These are phyloP conservation scores for Penicillium sp. DNA, from an alignment of 2,329 filamentous ascomycete genomes.

Conservation along the genomic window DNA sequence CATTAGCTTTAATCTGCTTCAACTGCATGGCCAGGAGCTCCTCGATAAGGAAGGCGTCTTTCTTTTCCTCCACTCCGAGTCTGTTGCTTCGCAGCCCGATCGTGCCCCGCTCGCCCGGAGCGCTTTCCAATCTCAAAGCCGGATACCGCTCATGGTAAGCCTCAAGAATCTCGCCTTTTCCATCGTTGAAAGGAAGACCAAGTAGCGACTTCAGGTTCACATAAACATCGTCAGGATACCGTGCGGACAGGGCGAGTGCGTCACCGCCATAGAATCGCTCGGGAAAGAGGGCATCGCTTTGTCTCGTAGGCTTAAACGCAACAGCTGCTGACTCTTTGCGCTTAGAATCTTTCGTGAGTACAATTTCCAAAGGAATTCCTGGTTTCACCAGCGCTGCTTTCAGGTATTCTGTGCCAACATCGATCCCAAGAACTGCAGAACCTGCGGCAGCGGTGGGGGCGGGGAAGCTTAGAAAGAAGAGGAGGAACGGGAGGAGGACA, in stretches of 20 bases:
- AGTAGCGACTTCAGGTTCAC: constrained; percentile 90
- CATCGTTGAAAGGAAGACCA: constrained; percentile 64
- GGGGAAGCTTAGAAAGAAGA: constrained; percentile 61
- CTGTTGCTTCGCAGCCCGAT: constrained; percentile 80
- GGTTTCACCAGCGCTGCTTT: constrained; percentile 96
- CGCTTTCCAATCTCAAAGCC: constrained; percentile 69
- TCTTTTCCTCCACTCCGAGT: constrained; percentile 67
- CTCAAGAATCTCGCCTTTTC: constrained; percentile 58
- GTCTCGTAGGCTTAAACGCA: constrained; percentile 85
- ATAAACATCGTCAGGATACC: constrained; percentile 93
- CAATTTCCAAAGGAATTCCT: constrained; percentile 94
- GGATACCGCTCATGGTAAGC: constrained; percentile 80
- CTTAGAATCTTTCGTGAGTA: constrained; percentile 96
- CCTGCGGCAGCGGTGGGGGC: constrained; percentile 63
- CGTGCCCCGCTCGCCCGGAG: constrained; percentile 63
- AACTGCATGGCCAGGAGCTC: constrained; percentile 96
- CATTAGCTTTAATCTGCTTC: constrained; percentile 87
- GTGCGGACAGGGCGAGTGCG: constrained; percentile 81
- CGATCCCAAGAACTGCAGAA: constrained; percentile 85
- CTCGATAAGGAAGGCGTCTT: constrained; percentile 74
- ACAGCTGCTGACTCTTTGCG: constrained; percentile 92
- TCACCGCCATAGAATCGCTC: constrained; percentile 92
- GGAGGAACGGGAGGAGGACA: constrained; percentile 55
- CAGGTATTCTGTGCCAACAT: constrained; percentile 95
- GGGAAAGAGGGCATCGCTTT: constrained; percentile 71